phyloP scores from a whole-genome alignment of 768 basidiomycete genomes.

The Lentinula sp. region DNA sequence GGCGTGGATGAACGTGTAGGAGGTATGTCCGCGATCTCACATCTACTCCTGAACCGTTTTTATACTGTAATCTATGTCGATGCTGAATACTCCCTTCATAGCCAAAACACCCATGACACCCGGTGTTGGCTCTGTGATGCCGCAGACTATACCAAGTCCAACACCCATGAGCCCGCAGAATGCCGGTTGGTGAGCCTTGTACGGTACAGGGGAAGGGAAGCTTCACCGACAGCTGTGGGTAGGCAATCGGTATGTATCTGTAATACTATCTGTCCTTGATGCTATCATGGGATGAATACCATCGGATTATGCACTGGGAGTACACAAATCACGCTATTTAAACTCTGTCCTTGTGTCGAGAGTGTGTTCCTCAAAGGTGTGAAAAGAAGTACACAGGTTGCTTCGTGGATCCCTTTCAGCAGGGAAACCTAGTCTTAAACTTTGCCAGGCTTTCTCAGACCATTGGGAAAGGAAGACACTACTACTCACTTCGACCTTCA shows the following conservation, averaged over 20 bases:
- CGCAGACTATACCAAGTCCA: slow-evolving; percentile 45
- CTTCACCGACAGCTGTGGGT: not conserved
- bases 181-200: slow-evolving; percentile 1
- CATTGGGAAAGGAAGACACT: not conserved
- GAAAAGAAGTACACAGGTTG: not conserved
- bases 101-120: slow-evolving; percentile 1
- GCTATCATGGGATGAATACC: not conserved
- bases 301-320: not conserved
- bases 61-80: not conserved
- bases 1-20: slow-evolving; percentile 18
- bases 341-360: not conserved
- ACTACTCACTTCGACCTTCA: not conserved
- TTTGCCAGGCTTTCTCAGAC: not conserved
- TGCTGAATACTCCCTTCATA: not conserved
- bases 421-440: not conserved
- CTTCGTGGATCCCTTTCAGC: not conserved
- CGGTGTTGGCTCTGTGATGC: slow-evolving; percentile 32
- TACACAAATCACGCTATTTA: not conserved
- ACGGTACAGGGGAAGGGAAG: not conserved
- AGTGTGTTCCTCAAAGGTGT: not conserved
- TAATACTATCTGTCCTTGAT: not conserved
- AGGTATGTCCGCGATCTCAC: not conserved
- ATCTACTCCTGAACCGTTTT: too few species aligned
- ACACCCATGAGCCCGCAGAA: slow-evolving; percentile 11
- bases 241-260: not conserved